These are phyloP conservation scores for Penium margaritaceum DNA, from an alignment of 139 green algal genomes.

Conservation along the genomic window DNA sequence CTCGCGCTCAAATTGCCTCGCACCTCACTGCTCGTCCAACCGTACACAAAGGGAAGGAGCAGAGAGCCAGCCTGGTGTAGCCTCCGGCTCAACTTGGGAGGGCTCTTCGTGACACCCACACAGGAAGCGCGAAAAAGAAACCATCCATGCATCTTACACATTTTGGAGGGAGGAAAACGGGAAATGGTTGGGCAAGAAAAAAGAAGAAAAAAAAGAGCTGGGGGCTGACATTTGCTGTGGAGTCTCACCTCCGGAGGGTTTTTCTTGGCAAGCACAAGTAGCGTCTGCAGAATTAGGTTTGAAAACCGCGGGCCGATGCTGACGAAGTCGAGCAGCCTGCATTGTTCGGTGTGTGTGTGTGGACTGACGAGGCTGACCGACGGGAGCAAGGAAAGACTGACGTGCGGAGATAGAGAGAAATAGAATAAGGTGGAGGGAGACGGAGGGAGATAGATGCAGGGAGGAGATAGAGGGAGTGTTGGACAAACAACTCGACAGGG, in stretches of 20 bases:
- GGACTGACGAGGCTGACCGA: neutral
- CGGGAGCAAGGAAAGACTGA: neutral
- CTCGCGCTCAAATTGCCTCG: no score
- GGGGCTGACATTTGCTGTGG: neutral
- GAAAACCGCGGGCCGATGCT: slow-evolving; percentile 91
- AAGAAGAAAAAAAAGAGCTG: neutral
- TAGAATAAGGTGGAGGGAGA: neutral
- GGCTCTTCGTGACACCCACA: neutral
- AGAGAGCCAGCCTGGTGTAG: neutral
- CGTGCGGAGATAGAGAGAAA: neutral
- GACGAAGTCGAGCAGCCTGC: slow-evolving; percentile 88
- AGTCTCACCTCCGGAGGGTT: slow-evolving; percentile 64
- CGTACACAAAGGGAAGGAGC: no score
- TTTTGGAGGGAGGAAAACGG: neutral
- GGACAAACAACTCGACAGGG: no score
- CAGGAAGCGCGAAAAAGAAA: neutral
- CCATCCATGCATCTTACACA: neutral
- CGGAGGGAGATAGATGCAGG: neutral
- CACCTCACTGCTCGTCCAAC: no score
- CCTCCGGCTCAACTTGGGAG: neutral
- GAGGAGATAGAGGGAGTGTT: no score
- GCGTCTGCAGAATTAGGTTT: slow-evolving; percentile 83
- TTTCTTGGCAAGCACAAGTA: slow-evolving; percentile 91
- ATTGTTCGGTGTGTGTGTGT: neutral
- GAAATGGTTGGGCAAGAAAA: slow-evolving; percentile 2